Percentiles rank a stretch among this genome's conserved stretches.
Conservation (phyloP, 345 rosid genomes). For the Pugionium cornutum region DNA sequence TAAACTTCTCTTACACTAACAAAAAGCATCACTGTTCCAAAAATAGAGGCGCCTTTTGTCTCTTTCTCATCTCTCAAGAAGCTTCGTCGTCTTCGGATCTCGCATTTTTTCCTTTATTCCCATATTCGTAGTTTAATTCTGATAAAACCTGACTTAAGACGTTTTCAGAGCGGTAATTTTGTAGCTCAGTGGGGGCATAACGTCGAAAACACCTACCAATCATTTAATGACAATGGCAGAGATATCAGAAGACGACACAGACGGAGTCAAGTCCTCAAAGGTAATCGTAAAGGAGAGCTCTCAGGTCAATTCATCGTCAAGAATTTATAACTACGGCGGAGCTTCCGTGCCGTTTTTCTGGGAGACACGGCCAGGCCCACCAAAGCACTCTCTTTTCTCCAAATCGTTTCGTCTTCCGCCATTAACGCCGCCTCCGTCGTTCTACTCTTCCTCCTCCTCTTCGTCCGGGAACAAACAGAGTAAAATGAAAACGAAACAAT, state of each 20-base stretch:
- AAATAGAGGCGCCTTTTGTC: constrained; percentile 33
- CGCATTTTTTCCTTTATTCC: background rate
- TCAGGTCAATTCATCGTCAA: constrained; percentile 56
- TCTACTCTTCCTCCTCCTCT: constrained; percentile 38
- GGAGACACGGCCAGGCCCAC: constrained; percentile 90
- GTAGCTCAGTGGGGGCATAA: background rate
- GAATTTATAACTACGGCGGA: constrained; percentile 65
- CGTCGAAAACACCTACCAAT: background rate
- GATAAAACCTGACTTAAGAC: constrained; percentile 14
- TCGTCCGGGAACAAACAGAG: constrained; percentile 21
- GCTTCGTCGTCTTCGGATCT: constrained; percentile 42
- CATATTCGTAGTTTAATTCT: constrained; percentile 12
- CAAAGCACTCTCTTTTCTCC: constrained; percentile 49
- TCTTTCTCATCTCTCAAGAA: constrained; percentile 25
- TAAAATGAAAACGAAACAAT: constrained; percentile 28
- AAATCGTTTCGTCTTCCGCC: constrained; percentile 51
- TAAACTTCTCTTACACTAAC: constrained; percentile 41
- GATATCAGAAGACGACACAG: constrained; percentile 22
- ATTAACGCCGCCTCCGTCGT: constrained; percentile 60
- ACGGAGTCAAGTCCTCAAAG: constrained; percentile 45
- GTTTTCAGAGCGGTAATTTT: background rate
- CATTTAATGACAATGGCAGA: constrained; percentile 17
- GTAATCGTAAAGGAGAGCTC: constrained; percentile 64
- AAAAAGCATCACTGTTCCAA: constrained; percentile 35
- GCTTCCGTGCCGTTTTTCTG: constrained; percentile 69